Base-by-base conservation (phyloP, 1,284 basidiomycete genomes). In the Pterula multifida region DNA sequence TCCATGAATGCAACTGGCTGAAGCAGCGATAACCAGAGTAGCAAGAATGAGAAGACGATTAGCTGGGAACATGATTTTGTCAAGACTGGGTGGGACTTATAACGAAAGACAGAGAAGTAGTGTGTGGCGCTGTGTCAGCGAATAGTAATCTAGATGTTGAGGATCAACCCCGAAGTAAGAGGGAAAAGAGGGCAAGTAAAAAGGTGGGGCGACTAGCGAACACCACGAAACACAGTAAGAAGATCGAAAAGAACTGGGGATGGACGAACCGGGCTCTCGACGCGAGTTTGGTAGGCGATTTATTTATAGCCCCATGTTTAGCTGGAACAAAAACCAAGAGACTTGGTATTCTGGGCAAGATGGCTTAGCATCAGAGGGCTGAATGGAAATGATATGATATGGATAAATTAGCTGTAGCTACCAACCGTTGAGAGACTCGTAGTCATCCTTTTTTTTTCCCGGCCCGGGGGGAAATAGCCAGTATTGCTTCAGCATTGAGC, bases 1-100 rank as follows among this genome's bases (percentile, higher is more conserved):
- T 9, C 24, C 24, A 19, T 47, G 45, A 19, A 47, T 47, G 24
- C 45, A 47, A 23, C 26, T 47, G 9, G 45, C 45, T 11, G 45
- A 47, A 9, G 26, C 45, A 25, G 45, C 4, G 23, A 28, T 6
- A 6, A 23, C 45, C 11, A 25, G 13, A 6, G 45, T 47, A 26
- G 19, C 45, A 6, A 47, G 12, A 26, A 28, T 23, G 9, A 47
- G 22, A 19, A 47, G 23, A 24, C 4, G 4, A 25, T 23, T 47
- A 47, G 22, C 9, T 23, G 45, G 26, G 12, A 47, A 19, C 45
- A 47, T 47, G 39, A 42, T 42, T 6, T 42, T 4, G 39, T 17
- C 32, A 11, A n/a, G 9, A 35, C 11, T 9, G 9, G 32, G 32
- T 35, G 9, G 32, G n/a, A n/a, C n/a, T n/a, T n/a, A n/a, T n/a